Conservation (phyloP, 2,329 filamentous ascomycete genomes). For the Alternaria postmessia region DNA sequence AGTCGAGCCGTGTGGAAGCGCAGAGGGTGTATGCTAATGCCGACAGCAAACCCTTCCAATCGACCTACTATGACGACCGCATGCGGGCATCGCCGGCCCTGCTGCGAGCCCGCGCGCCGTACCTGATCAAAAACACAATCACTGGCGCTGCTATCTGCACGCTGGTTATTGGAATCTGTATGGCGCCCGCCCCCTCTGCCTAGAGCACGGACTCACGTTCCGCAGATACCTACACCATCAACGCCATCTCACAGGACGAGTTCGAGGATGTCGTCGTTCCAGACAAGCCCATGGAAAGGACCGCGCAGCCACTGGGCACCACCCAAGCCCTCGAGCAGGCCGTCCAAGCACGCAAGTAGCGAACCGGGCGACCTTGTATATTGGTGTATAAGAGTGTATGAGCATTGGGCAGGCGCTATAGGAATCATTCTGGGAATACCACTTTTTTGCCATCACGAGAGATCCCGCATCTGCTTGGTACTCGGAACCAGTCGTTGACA, state of each 20-base stretch:
- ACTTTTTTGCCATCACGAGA: constrained; percentile 12
- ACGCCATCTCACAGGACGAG: constrained; percentile 91
- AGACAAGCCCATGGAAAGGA: constrained; percentile 67
- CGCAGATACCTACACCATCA: constrained; percentile 75
- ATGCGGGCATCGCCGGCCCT: constrained; percentile 88
- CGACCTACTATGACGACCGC: constrained; percentile 90
- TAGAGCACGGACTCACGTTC: constrained; percentile 18
- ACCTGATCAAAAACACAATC: constrained; percentile 86
- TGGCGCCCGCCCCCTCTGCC: neutral
- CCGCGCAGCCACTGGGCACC: constrained; percentile 38
- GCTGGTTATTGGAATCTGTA: constrained; percentile 88
- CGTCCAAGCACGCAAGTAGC: constrained; percentile 39
- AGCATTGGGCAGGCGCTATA: constrained; percentile 42
- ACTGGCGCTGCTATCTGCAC: constrained; percentile 78
- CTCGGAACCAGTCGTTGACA: neutral
- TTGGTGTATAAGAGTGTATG: constrained; percentile 36
- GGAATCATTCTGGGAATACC: constrained; percentile 27
- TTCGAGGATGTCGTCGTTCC: constrained; percentile 96
- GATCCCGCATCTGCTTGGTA: neutral
- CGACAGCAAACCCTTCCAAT: constrained; percentile 60
- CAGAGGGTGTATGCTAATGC: constrained; percentile 19
- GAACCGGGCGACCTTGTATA: constrained; percentile 24
- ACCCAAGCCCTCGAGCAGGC: constrained; percentile 43
- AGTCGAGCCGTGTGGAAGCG: constrained; percentile 16
- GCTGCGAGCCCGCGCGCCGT: constrained; percentile 89